These are phyloP conservation scores for Chaetomium sp. DNA, from an alignment of 2,329 filamentous ascomycete genomes.

Conservation along the genomic window DNA sequence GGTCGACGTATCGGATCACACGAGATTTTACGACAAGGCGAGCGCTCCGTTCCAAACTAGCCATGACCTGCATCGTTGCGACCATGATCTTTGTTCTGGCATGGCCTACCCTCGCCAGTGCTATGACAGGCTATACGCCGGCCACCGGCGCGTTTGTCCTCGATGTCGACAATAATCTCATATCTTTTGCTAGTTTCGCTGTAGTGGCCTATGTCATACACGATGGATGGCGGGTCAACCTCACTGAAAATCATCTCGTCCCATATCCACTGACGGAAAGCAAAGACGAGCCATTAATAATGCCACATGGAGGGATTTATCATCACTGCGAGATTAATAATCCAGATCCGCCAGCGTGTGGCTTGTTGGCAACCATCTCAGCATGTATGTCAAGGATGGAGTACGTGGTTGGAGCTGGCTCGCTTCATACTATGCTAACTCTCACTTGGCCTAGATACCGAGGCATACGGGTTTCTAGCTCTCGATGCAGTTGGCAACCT, in stretches of 20 bases:
- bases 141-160: neutral
- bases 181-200: neutral
- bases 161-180: neutral
- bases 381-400: neutral
- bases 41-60: neutral
- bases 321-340: too few relatives aligned
- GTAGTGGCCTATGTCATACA: neutral
- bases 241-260: neutral
- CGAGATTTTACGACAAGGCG: neutral
- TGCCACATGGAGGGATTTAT: too few relatives aligned
- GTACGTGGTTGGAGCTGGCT: neutral
- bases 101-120: neutral
- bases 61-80: neutral
- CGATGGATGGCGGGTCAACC: neutral
- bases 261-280: neutral
- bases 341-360: neutral
- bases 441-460: neutral
- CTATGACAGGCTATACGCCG: neutral
- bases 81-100: neutral
- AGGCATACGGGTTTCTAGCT: neutral
- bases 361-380: neutral
- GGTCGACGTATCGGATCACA: neutral
- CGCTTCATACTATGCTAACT: neutral
- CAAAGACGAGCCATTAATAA: neutral
- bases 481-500: neutral